A percentile compares a stretch with the other conserved stretches of the same genome.
Conservation (phyloP, 2,329 filamentous ascomycete species). For the Parasarocladium wereldwijsianum region DNA sequence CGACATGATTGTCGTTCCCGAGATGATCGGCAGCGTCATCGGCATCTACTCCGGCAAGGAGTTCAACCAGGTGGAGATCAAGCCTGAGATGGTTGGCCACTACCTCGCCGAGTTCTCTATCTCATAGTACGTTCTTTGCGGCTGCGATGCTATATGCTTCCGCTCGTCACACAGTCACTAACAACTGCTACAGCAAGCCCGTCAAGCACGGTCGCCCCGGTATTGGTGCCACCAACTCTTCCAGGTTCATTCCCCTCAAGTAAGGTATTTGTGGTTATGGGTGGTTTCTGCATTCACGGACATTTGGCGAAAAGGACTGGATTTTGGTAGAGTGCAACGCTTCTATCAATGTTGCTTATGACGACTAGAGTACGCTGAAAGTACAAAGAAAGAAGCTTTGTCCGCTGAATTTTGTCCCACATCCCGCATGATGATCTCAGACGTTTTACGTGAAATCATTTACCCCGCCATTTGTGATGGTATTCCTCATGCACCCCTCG, state of each 20-base stretch:
- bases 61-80: constrained; percentile 99
- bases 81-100: constrained; percentile 99
- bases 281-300: constrained; percentile 45
- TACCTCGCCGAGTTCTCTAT: constrained; percentile 99
- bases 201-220: constrained; percentile 99
- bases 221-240: constrained; percentile 99
- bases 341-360: constrained; percentile 30
- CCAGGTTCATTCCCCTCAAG: constrained; percentile 99
- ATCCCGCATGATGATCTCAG: constrained; percentile 20
- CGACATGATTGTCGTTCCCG: constrained; percentile 99
- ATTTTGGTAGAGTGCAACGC: constrained; percentile 33
- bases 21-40: constrained; percentile 98
- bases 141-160: neutral
- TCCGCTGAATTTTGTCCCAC: constrained; percentile 10
- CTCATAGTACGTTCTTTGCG: constrained; percentile 70
- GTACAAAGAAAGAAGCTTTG: constrained; percentile 26
- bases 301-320: constrained; percentile 42
- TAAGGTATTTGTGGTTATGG: constrained; percentile 51
- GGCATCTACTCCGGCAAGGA: constrained; percentile 99
- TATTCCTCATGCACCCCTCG: too few species aligned
- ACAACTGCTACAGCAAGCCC: constrained; percentile 62
- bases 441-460: too few species aligned
- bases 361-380: constrained; percentile 27
- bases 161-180: constrained; percentile 20
- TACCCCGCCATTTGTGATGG: too few species aligned